Evolutionary conservation across 352 stramenopile species (phyloP), one percentile per base, ranked within the genome.

Genomic region (Pythium scleroteichum): DNA sequence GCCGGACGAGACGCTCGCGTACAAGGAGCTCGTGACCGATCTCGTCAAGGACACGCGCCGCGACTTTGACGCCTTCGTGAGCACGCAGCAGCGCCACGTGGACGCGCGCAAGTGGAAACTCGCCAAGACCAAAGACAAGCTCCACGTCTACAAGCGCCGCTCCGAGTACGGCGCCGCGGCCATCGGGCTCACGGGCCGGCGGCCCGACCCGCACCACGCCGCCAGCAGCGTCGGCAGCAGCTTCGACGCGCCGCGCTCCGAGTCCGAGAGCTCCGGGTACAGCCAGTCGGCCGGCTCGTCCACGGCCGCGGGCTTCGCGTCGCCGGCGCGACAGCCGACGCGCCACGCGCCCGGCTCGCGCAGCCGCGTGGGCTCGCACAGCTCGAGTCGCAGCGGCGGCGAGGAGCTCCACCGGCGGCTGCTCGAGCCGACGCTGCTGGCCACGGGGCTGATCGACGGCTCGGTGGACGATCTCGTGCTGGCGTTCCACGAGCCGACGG

Each of bases 41-140:
- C 81, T 90, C 55, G 75, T 90, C 26, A 75, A 76, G 22, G 77
- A 88, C 52, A 88, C 81, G 40, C 80, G 77, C 9, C 59, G 69
- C 26, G 76, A 88, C 54, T 68, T 86, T 38, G 70, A 82, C 23
- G 67, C 72, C 53, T 88, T 85, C 66, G 62, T 87, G 26, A 71
- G 70, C 14, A 70, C 87, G 20, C 73, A 77, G 38, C 71, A 76
- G 61, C 82, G 80, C 53, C 63, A 73, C 46, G 79, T 90, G 27
- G 78, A 90, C 60, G 54, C 61, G 27, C 75, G 78, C 64, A 82
- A 62, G 58, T 90, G 80, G 80, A 90, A 88, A 50, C 71, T 85
- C 56, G 66, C 71, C 56, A 86, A 86, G 62, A 79, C 78, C 33
- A 90, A 90, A 47, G 78, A 88, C 14, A 72, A 75, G 19, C 68